Conservation (phyloP, 2,329 filamentous ascomycete genomes). For the Claviceps lovelessii region DNA sequence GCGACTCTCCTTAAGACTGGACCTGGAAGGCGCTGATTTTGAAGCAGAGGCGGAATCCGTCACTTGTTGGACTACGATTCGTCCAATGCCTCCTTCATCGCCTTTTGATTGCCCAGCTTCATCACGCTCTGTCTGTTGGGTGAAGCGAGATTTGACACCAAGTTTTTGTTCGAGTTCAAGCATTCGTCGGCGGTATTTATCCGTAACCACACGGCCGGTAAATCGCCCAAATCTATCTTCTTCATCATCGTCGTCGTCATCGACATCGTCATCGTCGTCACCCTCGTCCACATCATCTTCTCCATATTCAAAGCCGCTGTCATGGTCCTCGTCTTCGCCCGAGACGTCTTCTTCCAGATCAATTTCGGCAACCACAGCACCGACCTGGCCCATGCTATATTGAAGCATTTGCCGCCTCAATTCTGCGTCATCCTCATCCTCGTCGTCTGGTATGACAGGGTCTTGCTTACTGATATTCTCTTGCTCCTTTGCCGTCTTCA, state of each 20-base stretch:
- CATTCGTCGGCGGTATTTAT: constrained; percentile 73
- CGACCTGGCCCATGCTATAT: constrained; percentile 79
- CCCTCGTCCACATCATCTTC: constrained; percentile 36
- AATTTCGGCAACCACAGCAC: constrained; percentile 82
- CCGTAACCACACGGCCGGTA: constrained; percentile 50
- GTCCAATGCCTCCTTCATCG: constrained; percentile 40
- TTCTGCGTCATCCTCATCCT: constrained; percentile 65
- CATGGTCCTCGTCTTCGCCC: constrained; percentile 36
- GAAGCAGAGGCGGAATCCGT: constrained; percentile 9
- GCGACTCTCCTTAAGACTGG: constrained; percentile 19
- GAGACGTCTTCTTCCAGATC: constrained; percentile 58
- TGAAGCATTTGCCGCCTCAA: constrained; percentile 78
- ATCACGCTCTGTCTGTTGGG: constrained; percentile 37
- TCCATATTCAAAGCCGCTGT: constrained; percentile 40
- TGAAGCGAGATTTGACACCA: constrained; percentile 38
- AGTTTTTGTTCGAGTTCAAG: constrained; percentile 67
- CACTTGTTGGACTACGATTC: constrained; percentile 32
- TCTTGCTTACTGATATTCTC: constrained; percentile 31
- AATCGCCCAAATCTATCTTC: constrained; percentile 67
- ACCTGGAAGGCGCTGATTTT: constrained; percentile 15
- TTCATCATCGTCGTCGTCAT: constrained; percentile 44
- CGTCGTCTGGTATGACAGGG: constrained; percentile 52
- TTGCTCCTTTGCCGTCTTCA: constrained; percentile 41
- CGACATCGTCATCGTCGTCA: constrained; percentile 31
- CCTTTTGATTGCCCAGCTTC: constrained; percentile 19